Evolutionary conservation across 495 filamentous ascomycete species (phyloP).

Genomic region (Xylaria intraflava): DNA sequence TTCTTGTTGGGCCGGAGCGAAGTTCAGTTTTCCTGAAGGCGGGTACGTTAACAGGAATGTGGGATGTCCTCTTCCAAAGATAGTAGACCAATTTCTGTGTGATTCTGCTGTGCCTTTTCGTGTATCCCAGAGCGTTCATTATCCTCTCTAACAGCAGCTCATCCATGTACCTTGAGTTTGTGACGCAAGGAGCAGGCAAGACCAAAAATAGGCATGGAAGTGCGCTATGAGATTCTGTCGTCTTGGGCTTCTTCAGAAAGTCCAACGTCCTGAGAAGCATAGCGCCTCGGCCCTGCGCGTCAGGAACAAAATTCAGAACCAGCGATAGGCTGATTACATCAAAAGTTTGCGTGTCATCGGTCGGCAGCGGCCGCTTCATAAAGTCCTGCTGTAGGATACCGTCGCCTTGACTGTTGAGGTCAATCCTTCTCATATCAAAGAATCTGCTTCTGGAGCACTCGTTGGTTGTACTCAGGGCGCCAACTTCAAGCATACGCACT

Average conservation of each 20-base stretch:
- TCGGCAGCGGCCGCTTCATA: conserved; percentile 77
- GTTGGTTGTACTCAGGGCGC: conserved; percentile 79
- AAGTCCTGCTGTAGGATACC: conserved; percentile 87
- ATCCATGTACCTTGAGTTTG: conserved; percentile 86
- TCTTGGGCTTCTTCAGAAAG: conserved; percentile 47
- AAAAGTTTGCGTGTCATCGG: conserved; percentile 55
- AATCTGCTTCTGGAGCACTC: conserved; percentile 63
- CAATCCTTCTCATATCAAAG: conserved; percentile 78
- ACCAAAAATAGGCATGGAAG: conserved; percentile 88
- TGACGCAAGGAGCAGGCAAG: conserved; percentile 78
- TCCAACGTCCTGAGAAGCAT: conserved; percentile 75
- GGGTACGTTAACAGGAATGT: conserved; percentile 14
- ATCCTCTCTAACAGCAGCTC: conserved; percentile 64
- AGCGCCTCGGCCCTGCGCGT: conserved; percentile 64
- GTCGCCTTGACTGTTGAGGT: conserved; percentile 76
- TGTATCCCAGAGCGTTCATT: conserved; percentile 71
- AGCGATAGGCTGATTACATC: conserved; percentile 90
- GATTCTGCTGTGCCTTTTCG: conserved; percentile 55
- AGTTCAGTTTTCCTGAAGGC: conserved; percentile 60
- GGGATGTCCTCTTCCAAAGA: conserved; percentile 55
- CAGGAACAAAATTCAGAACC: conserved; percentile 89
- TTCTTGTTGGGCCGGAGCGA: conserved; percentile 63
- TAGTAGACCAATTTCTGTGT: conserved; percentile 84
- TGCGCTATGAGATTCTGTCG: conserved; percentile 23
- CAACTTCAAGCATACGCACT: conserved; percentile 76